Percentiles rank a stretch among this genome's conserved stretches.
These are phyloP conservation scores for Russula earlei DNA, from an alignment of 768 basidiomycete genomes.

Conservation along the genomic window DNA sequence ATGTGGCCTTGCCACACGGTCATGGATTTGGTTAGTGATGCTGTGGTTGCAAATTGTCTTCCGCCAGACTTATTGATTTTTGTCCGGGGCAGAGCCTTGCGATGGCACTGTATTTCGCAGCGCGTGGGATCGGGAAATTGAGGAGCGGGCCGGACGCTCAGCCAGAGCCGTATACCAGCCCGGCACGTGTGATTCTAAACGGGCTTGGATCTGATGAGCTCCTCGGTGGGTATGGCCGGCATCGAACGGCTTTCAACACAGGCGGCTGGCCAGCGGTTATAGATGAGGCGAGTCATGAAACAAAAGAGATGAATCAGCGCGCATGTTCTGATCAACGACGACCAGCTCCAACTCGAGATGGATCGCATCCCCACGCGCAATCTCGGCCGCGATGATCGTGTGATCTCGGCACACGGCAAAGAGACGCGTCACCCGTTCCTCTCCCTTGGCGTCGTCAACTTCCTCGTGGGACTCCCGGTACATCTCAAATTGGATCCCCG, in stretches of 20 bases:
- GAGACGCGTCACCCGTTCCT: slow-evolving; percentile 91
- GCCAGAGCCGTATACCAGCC: slow-evolving; percentile 50
- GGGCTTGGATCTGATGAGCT: slow-evolving; percentile 95
- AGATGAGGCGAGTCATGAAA: slow-evolving; percentile 49
- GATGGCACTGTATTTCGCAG: slow-evolving; percentile 88
- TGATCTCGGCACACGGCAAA: slow-evolving; percentile 85
- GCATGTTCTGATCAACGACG: not conserved
- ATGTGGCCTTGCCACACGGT: slow-evolving; percentile 79
- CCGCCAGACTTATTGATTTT: not conserved
- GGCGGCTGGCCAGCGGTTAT: slow-evolving; percentile 71
- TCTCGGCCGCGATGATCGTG: slow-evolving; percentile 88
- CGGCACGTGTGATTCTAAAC: slow-evolving; percentile 75
- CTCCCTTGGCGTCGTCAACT: slow-evolving; percentile 66
- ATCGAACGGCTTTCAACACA: slow-evolving; percentile 60
- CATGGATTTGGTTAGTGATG: slow-evolving; percentile 72
- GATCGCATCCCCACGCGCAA: slow-evolving; percentile 83
- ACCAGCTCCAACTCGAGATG: slow-evolving; percentile 81
- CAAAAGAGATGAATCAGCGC: not conserved
- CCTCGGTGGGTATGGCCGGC: slow-evolving; percentile 87
- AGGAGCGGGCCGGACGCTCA: slow-evolving; percentile 29
- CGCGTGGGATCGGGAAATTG: slow-evolving; percentile 62
- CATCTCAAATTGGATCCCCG: slow-evolving; percentile 75
- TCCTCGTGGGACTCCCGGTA: slow-evolving; percentile 71
- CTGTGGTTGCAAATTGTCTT: not conserved
- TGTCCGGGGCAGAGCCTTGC: slow-evolving; percentile 65